A percentile compares a stretch with the other conserved stretches of the same genome.
Evolutionary conservation across 768 basidiomycete genomes (phyloP).

Genomic region (Suillus variegatus): DNA sequence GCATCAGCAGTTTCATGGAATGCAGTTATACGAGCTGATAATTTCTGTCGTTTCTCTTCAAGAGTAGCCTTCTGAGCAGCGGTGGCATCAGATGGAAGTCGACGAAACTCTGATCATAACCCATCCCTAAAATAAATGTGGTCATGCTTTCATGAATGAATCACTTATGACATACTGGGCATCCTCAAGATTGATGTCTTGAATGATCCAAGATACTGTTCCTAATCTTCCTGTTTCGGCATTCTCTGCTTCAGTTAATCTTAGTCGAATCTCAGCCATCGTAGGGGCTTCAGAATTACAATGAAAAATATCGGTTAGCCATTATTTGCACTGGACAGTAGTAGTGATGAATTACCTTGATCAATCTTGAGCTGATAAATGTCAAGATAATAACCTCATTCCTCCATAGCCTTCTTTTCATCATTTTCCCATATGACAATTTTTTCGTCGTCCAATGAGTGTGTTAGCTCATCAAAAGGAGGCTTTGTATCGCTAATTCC

Average conservation of each 20-base stretch:
- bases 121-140: constrained; percentile 2
- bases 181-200: constrained; percentile 10
- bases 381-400: constrained; percentile 5
- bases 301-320: too few relatives aligned
- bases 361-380: constrained; percentile 4
- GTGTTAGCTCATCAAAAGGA: not conserved
- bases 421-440: not conserved
- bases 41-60: constrained; percentile 1
- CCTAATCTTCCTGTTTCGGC: not conserved
- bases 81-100: constrained; percentile 5
- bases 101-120: not conserved
- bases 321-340: too few relatives aligned
- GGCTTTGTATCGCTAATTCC: not conserved
- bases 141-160: too few relatives aligned
- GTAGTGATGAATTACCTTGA: too few relatives aligned
- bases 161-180: constrained; percentile 3
- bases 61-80: not conserved
- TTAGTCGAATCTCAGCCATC: constrained; percentile 9
- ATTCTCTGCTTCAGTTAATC: not conserved
- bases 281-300: constrained; percentile 2
- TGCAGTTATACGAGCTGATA: not conserved
- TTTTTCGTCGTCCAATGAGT: not conserved
- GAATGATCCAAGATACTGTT: constrained; percentile 7
- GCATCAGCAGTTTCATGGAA: constrained; percentile 7
- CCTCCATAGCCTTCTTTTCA: not conserved